phyloP scores from a whole-genome alignment of 371 early-diverging fungal species.

The Syncephalastrum monosporum region DNA sequence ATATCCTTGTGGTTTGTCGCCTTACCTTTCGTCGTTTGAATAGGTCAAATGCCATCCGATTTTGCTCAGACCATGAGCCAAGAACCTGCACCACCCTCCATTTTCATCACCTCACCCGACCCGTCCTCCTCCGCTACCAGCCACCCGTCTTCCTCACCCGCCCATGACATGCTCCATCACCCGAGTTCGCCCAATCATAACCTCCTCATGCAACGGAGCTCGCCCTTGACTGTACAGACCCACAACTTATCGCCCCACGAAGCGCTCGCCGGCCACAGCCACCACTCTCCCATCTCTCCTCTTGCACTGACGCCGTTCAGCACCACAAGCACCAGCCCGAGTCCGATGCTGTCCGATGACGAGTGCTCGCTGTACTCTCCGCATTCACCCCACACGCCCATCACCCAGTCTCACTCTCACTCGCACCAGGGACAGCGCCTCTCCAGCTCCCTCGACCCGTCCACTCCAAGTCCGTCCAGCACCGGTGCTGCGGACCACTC shows the following conservation, averaged over 20 bases:
- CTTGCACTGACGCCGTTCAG: conserved; percentile 11
- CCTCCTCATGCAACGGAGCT: conserved; percentile 3
- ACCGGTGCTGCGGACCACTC: conserved; percentile 1
- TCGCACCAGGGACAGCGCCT: conserved; percentile 6
- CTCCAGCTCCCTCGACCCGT: conserved; percentile 6
- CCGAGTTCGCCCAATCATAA: background rate
- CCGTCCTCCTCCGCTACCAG: conserved; percentile 2
- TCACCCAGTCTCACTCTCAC: conserved; percentile 7
- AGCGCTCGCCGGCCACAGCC: conserved; percentile 1
- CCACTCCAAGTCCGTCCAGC: conserved; percentile 12
- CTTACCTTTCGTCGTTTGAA: too few species aligned
- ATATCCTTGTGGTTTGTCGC: conserved; percentile 1
- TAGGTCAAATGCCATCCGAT: too few species aligned
- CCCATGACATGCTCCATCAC: background rate
- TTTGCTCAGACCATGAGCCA: conserved; percentile 15
- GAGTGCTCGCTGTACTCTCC: conserved; percentile 30
- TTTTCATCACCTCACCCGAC: conserved; percentile 63
- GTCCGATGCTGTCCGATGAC: conserved; percentile 28
- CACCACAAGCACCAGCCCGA: conserved; percentile 15
- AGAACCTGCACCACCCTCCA: conserved; percentile 52
- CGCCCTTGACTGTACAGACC: conserved; percentile 20
- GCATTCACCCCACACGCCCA: conserved; percentile 23
- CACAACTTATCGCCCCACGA: conserved; percentile 16
- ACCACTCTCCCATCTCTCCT: conserved; percentile 10
- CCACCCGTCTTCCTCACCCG: background rate